Evolutionary conservation across 2,329 filamentous ascomycete genomes (phyloP), one percentile per base, ranked within the genome.

Genomic region (Ophiocordyceps sinensis): DNA sequence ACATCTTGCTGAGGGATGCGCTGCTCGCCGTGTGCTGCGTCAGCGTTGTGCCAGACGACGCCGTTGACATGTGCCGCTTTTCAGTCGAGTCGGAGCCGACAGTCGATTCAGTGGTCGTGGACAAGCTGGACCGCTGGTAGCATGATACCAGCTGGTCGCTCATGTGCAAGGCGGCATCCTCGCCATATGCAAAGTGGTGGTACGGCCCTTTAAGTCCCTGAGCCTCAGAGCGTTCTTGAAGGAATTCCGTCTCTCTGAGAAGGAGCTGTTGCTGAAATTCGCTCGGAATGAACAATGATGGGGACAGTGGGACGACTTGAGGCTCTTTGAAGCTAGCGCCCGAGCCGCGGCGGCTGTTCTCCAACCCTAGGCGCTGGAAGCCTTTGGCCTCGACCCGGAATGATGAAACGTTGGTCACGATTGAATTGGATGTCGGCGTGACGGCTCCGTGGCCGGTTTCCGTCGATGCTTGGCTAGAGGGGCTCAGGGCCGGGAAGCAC

Each of bases 271-370:
- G 65, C 40, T 72, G 67, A 48, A 70, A 77, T 40, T 81, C 76
- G 37, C 63, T 58, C 12, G 77, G 75, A 41, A 80, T 76, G 39
- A 80, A 63, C n/a, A 80, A 62, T 4, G 73, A 73, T 0, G 77
- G 76, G 8, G 76, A 79, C 29, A 79, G 56, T 35, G 63, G 67
- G 51, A 78, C 77, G 13, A 70, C 72, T 42, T 77, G 70, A 0
- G 68, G 69, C 53, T 79, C 75, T 49, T 69, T 70, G 53, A 74
- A 77, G 51, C 66, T 75, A 2, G 66, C 63, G 32, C 17, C 32
- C 14, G n/a, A 35, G 13, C 65, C 57, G 28, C 56, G 63, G 39
- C 64, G 63, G 32, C 55, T 53, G 42, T 66, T 61, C 45, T 56
- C 53, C 46, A 49, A 44, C 23, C 56, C 53, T 44, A 50, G 44